A percentile compares a stretch with the other conserved stretches of the same genome.
Conservation (phyloP, 2,329 filamentous ascomycete genomes). For the Fusarium neocosmosporiellum region DNA sequence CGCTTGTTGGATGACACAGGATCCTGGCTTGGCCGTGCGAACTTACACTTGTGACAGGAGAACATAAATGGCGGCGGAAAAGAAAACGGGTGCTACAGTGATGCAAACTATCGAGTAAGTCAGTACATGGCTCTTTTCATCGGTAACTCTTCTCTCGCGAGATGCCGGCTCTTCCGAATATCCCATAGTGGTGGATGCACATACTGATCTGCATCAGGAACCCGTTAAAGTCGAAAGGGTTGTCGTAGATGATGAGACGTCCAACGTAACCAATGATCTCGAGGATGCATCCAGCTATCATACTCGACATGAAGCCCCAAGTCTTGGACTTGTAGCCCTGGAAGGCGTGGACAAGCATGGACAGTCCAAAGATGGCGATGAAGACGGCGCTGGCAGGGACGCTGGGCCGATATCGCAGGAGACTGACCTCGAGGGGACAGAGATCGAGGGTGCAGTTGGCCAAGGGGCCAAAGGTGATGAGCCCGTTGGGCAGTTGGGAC, state of each 20-base stretch:
- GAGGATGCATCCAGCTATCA: slow-evolving; percentile 64
- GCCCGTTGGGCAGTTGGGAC: slow-evolving; percentile 31
- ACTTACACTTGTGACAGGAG: slow-evolving; percentile 45
- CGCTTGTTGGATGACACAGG: not conserved
- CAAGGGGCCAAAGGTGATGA: slow-evolving; percentile 36
- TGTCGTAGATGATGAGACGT: slow-evolving; percentile 64
- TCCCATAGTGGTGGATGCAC: not conserved
- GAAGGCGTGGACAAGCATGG: slow-evolving; percentile 28
- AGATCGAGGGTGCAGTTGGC: slow-evolving; percentile 42
- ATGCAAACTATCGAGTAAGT: slow-evolving; percentile 43
- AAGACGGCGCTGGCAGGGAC: slow-evolving; percentile 35
- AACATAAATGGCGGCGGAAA: slow-evolving; percentile 44
- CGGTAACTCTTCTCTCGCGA: not conserved
- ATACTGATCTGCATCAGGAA: slow-evolving; percentile 76
- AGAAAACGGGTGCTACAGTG: slow-evolving; percentile 47
- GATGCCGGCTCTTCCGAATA: not conserved
- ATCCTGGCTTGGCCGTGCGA: no score
- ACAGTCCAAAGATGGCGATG: slow-evolving; percentile 34
- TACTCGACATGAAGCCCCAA: slow-evolving; percentile 57
- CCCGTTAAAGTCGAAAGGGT: slow-evolving; percentile 66
- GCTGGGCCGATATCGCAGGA: slow-evolving; percentile 39
- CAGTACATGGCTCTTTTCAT: slow-evolving; percentile 1
- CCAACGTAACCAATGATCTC: slow-evolving; percentile 72
- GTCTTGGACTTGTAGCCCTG: slow-evolving; percentile 35
- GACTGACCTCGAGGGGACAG: slow-evolving; percentile 39